Conservation (phyloP, 169 alveolate species). For the Cytauxzoon felis region DNA sequence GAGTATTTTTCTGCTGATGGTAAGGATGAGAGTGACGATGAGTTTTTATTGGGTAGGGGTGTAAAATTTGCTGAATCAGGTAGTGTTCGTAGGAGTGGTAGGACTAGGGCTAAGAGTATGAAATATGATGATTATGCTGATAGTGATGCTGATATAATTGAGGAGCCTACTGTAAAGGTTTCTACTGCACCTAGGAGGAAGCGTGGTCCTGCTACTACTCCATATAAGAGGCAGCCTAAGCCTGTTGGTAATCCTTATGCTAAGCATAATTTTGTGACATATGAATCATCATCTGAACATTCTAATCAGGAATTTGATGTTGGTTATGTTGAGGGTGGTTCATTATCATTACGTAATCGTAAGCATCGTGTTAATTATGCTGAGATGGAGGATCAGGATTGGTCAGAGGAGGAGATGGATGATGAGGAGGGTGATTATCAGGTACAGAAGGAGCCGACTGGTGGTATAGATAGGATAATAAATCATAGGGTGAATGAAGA, state of each 20-base stretch:
- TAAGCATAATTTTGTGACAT: slow-evolving; percentile 45
- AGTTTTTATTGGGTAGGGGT: slow-evolving; percentile 47
- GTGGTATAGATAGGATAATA: slow-evolving; percentile 74
- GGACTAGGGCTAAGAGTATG: slow-evolving; percentile 44
- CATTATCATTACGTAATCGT: slow-evolving; percentile 44
- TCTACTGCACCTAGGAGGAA: slow-evolving; percentile 6
- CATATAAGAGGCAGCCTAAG: slow-evolving; percentile 5
- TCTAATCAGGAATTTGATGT: slow-evolving; percentile 11
- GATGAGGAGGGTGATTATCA: slow-evolving; percentile 16
- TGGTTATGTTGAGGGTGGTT: slow-evolving; percentile 12
- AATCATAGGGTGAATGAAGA: slow-evolving; percentile 67
- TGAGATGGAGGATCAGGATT: slow-evolving; percentile 54
- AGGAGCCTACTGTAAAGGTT: slow-evolving; percentile 30
- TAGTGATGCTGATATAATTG: slow-evolving; percentile 60
- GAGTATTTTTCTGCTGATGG: slow-evolving; percentile 50
- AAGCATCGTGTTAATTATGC: slow-evolving; percentile 62
- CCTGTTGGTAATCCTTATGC: slow-evolving; percentile 50
- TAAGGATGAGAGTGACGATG: slow-evolving; percentile 53
- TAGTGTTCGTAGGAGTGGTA: slow-evolving; percentile 51
- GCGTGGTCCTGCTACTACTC: slow-evolving; percentile 13
- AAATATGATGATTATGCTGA: slow-evolving; percentile 59
- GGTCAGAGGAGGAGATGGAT: slow-evolving; percentile 43
- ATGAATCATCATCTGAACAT: slow-evolving; percentile 47
- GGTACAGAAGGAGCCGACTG: slow-evolving; percentile 61
- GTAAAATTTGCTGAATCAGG: slow-evolving; percentile 28